Conservation (phyloP, 179 eudicot genomes). For the Beta macrorhiza region DNA sequence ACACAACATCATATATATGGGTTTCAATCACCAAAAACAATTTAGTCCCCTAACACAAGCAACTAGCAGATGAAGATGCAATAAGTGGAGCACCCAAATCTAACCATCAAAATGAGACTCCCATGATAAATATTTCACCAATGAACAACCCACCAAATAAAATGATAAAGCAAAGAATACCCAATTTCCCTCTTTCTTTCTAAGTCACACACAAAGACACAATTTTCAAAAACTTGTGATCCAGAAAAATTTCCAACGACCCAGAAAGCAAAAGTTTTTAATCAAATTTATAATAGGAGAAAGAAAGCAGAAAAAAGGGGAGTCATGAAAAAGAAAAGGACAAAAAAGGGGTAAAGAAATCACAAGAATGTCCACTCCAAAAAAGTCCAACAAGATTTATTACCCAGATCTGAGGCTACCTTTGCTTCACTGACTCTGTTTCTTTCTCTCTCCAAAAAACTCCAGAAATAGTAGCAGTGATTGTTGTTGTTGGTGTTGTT, state of each 20-base stretch:
- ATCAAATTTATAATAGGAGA: constrained; percentile 1
- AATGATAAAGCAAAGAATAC: not conserved
- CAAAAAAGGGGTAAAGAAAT: constrained; percentile 24
- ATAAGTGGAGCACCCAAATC: constrained; percentile 27
- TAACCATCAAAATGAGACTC: constrained; percentile 15
- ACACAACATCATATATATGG: not conserved
- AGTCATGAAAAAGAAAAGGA: constrained; percentile 31
- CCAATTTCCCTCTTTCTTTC: constrained; percentile 8
- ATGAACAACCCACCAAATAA: not conserved
- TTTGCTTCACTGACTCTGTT: not conserved
- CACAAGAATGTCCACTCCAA: constrained; percentile 38
- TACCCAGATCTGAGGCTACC: constrained; percentile 47
- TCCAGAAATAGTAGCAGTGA: not conserved
- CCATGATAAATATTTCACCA: constrained; percentile 9
- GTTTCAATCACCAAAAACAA: not conserved
- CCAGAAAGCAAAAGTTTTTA: constrained; percentile 24
- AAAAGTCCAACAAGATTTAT: constrained; percentile 21
- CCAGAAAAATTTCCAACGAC: constrained; percentile 28
- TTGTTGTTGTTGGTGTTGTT: not conserved
- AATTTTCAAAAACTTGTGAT: constrained; percentile 25
- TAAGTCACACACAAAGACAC: not conserved
- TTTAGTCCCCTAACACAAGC: not conserved
- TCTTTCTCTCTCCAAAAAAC: constrained; percentile 11
- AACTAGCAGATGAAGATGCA: constrained; percentile 1
- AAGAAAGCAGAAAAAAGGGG: constrained; percentile 12